Conservation (phyloP, 345 rosid genomes). For the Bruguiera sexangula region DNA sequence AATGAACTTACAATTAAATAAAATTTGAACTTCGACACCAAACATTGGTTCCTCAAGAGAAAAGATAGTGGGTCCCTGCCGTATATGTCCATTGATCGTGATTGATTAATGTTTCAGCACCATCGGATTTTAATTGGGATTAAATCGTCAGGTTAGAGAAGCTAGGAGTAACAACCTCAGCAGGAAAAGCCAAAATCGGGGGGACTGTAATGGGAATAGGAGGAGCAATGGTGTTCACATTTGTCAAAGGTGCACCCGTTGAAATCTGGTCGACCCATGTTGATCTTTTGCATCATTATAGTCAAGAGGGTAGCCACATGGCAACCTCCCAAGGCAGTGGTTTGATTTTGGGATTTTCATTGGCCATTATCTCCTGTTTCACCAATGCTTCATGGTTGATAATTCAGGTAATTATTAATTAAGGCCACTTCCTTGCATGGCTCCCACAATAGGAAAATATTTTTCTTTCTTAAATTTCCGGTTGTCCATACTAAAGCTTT, state of each 20-base stretch:
- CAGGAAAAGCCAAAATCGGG: constrained; percentile 47
- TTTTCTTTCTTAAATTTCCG: too few species aligned
- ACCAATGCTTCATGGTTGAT: constrained; percentile 7
- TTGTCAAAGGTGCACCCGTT: constrained; percentile 52
- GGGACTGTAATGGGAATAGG: constrained; percentile 51
- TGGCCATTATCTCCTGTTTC: neutral
- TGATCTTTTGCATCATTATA: constrained; percentile 5
- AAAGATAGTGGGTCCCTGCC: too few species aligned
- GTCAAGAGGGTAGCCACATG: neutral
- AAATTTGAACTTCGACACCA: too few species aligned
- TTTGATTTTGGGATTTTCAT: neutral
- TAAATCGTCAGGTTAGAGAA: constrained; percentile 37
- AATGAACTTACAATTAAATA: too few species aligned
- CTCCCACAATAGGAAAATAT: too few species aligned
- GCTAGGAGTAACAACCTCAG: constrained; percentile 22
- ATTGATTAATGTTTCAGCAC: neutral
- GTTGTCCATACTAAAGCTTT: too few species aligned
- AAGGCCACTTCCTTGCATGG: too few species aligned
- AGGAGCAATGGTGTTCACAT: constrained; percentile 56
- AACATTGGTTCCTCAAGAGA: too few species aligned
- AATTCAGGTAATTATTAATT: neutral
- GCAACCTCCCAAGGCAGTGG: neutral
- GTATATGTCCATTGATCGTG: too few species aligned
- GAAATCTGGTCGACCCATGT: constrained; percentile 31
- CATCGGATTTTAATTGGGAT: neutral